Evolutionary conservation across 495 filamentous ascomycete genomes (phyloP).

Genomic region (Trichoderma gamsii): DNA sequence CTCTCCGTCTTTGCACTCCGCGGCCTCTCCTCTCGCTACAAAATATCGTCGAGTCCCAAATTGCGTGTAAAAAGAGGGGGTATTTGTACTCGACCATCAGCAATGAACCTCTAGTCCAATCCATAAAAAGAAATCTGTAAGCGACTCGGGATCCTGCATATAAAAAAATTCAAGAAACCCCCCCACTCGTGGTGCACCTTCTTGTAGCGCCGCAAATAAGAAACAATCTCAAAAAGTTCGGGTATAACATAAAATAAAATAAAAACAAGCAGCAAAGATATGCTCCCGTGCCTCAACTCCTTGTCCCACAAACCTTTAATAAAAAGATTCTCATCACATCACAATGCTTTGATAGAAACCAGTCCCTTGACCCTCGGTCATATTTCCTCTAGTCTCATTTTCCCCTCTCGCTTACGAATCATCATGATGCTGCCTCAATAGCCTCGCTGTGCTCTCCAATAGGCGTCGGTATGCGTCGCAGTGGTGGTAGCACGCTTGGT

Average conservation of each 20-base stretch:
- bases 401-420: neutral
- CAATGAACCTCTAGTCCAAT: slow-evolving; percentile 6
- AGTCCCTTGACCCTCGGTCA: neutral
- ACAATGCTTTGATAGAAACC: neutral
- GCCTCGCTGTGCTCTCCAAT: slow-evolving; percentile 9
- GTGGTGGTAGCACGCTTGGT: slow-evolving; percentile 7
- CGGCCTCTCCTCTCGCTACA: neutral
- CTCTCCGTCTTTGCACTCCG: neutral
- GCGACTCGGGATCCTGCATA: slow-evolving; percentile 7
- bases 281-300: neutral
- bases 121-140: neutral
- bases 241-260: slow-evolving; percentile 24
- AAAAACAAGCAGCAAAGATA: slow-evolving; percentile 2
- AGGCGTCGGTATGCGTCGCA: neutral
- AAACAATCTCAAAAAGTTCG: slow-evolving; percentile 19
- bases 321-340: slow-evolving; percentile 2
- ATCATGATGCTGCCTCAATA: slow-evolving; percentile 7
- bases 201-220: slow-evolving; percentile 7
- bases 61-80: neutral
- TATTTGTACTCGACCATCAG: neutral
- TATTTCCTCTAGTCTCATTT: neutral
- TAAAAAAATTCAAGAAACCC: slow-evolving; percentile 4
- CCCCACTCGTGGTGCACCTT: neutral
- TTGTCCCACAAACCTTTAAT: neutral
- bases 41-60: neutral